Evolutionary conservation across 345 rosid species (phyloP), one percentile per base, ranked within the genome.

Genomic region (Eucalyptus regnans): DNA sequence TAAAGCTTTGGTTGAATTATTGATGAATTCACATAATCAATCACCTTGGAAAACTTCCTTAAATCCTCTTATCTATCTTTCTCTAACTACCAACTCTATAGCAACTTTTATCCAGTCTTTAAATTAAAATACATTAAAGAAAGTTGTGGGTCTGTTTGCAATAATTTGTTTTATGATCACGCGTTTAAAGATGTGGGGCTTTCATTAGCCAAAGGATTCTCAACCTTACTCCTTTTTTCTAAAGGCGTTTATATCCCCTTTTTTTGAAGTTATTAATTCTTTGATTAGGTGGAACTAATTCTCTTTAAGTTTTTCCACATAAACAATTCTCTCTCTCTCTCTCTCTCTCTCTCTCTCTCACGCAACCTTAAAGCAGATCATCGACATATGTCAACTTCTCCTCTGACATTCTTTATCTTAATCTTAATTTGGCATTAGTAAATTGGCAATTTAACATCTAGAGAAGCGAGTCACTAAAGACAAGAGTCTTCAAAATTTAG

Each of bases 111-210:
- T 87, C 68, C 49, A 18, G 48, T 8, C 88, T 58, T 87, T 20
- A 41, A 41, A 76, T 20, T 37, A 76, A 37, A 37, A 37, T 87
- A 31, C 51, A 50, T 23, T 25, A 50, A 85, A 48, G 86, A 85
- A 43, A 51, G 48, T 25, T 8, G 64, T 52, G 85, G 87, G 87
- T 88, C 87, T 88, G n/a, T 50, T 50, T 50, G 50, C 88, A 48
- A 60, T 56, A 81, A 89, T 51, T 89, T 87, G 87, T 89, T 89
- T 91, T 89, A 66, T 86, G 90, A 92, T 90, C 94, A 92, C 92
- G 92, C 90, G 90, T 89, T 91, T 91, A 91, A 91, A 92, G 92
- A 92, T 85, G 91, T 66, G 88, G 91, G 90, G 87, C 84, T 86
- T 79, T 87, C 84, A 25, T 91, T 68, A 90, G 71, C 86, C 87